Base-by-base conservation (phyloP, 352 stramenopile species). In the Hyphochytrium catenoides region DNA sequence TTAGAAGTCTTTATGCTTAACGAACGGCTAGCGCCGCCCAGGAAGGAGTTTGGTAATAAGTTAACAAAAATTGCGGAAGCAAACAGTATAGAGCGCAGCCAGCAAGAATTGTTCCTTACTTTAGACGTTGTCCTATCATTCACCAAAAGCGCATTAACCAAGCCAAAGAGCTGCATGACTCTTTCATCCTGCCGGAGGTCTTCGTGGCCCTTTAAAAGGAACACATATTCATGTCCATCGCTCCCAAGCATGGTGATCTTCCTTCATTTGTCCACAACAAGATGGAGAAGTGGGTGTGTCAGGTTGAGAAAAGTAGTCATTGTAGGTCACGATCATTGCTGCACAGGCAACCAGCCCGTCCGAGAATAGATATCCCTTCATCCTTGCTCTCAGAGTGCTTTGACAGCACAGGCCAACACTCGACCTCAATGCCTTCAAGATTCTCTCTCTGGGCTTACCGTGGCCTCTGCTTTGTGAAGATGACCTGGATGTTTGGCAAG, bases 131-230 rank as follows among this genome's bases (percentile, higher is more conserved):
- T 68, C 12, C 79, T 54, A 42, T 98, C 90, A 47, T 94, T 91
- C 36, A 89, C 85, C 24, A 99, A 50, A 34, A 98, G 60, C 9
- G 84, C 86, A 59, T 99, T 99, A 28, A 98, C 88, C n/a, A 99
- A 65, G 2, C 89, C 91, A 56, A 98, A 99, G 0, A 98, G 55
- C 54, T 99, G 93, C 68, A 96, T 98, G 25, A 98, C 90, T 16
- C 90, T 67, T 55, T 99, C 93, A 50, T 99, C 93, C 57, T 99
- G 91, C 14, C 91, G 59, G 31, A 99, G 52, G 64, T 99, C 93
- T 56, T 99, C 93, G 50, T 98, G 85, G 11, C 91, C 93, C 57
- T 99, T 99, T 1, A 99, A 65, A 31, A 99, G 56, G 47, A 98
- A 98, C 42, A 94, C 76, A 66, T 99, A 98, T 49, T 96, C 75